Evolutionary conservation across 306 rosid species (phyloP).

Genomic region (Oxytropis ochrocephala): DNA sequence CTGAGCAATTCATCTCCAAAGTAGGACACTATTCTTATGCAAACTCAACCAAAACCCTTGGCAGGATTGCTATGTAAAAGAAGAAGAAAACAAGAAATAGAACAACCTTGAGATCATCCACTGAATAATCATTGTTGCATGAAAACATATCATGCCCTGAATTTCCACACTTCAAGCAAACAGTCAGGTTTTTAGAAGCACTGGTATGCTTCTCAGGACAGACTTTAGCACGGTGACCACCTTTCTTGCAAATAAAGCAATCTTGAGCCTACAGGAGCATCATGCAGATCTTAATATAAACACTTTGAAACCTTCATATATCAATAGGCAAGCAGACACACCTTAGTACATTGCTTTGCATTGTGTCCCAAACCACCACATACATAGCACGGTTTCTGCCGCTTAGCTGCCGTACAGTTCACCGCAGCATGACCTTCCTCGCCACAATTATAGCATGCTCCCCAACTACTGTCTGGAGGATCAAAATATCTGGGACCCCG

Average conservation of each 20-base stretch:
- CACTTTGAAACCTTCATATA: background rate
- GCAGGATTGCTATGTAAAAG: background rate
- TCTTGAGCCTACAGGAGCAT: conserved; percentile 44
- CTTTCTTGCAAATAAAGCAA: conserved; percentile 71
- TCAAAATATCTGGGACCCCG: conserved; percentile 98
- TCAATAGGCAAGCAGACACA: conserved; percentile 8
- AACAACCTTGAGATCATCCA: conserved; percentile 74
- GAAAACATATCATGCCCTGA: conserved; percentile 85
- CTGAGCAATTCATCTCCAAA: background rate
- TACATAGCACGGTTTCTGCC: conserved; percentile 79
- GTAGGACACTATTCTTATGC: background rate
- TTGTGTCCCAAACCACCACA: conserved; percentile 87
- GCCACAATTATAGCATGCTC: conserved; percentile 78
- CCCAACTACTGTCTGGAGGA: conserved; percentile 86
- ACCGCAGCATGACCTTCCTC: conserved; percentile 86
- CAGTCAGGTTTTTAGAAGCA: conserved; percentile 22
- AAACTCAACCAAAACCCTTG: background rate
- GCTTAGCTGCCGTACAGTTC: conserved; percentile 57
- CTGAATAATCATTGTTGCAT: conserved; percentile 53
- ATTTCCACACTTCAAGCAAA: conserved; percentile 82
- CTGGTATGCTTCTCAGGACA: conserved; percentile 66
- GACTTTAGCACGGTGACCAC: conserved; percentile 77
- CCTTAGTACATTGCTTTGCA: conserved; percentile 67
- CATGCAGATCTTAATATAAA: background rate
- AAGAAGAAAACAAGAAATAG: background rate